Percentiles rank a stretch among this genome's conserved stretches.
Evolutionary conservation across 2,329 filamentous ascomycete species (phyloP).

Genomic region (Penicillium sp.): DNA sequence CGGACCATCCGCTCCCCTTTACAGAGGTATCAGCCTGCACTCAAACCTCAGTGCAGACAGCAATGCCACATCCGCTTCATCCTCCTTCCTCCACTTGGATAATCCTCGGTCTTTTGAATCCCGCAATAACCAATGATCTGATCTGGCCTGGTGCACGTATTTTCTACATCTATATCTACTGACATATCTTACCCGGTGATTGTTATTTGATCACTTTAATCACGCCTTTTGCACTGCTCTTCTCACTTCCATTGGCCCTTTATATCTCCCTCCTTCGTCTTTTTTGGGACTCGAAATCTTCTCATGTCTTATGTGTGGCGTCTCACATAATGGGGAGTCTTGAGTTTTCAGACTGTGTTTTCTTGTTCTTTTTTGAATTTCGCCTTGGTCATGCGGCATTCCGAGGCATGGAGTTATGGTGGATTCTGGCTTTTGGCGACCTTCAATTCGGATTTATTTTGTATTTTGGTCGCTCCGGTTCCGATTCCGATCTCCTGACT

Average conservation of each 20-base stretch:
- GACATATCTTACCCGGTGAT: background rate
- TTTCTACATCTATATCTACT: background rate
- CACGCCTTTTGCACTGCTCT: conserved; percentile 6
- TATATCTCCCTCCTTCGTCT: conserved; percentile 5
- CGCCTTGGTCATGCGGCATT: conserved; percentile 26
- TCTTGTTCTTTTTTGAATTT: background rate
- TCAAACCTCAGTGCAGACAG: conserved; percentile 25
- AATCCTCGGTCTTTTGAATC: conserved; percentile 24
- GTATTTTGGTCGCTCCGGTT: conserved; percentile 14
- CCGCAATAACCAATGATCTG: conserved; percentile 20
- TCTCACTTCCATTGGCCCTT: conserved; percentile 8
- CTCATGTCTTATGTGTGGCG: conserved; percentile 28
- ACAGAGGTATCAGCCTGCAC: conserved; percentile 11
- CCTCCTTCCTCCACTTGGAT: conserved; percentile 35
- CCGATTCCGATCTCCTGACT: background rate
- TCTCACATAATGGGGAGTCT: conserved; percentile 29
- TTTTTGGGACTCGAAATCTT: conserved; percentile 12
- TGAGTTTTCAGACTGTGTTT: conserved; percentile 17
- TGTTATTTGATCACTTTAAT: background rate
- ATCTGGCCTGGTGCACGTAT: conserved; percentile 12
- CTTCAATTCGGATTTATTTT: conserved; percentile 9
- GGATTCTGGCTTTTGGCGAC: conserved; percentile 16
- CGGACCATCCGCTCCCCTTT: conserved; percentile 19
- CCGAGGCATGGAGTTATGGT: conserved; percentile 32
- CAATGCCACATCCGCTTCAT: conserved; percentile 32